Evolutionary conservation across 1,139 yeast genomes (phyloP), one percentile per base, ranked within the genome.

Genomic region (Blastobotrys malaysiensis): DNA sequence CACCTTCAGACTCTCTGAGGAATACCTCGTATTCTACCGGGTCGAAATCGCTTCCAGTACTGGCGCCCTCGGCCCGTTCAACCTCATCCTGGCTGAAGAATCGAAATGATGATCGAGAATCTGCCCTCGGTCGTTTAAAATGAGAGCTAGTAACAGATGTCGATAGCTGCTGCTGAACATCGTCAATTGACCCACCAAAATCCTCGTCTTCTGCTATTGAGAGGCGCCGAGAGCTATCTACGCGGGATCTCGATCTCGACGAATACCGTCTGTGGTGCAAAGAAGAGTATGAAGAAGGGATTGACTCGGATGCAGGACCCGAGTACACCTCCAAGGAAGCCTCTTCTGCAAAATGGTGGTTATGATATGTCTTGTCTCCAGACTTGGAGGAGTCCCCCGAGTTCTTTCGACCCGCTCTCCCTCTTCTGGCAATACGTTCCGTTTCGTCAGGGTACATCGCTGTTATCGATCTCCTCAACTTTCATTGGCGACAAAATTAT

Each of bases 261-360:
- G 64, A 65, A 59, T 53, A 68, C 63, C 65, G 65, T 72, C 68
- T 80, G 63, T 88, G 95, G 67, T 89, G 97, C 67, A 91, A 88
- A 1, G 96, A 82, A 1, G 95, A 82, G 61, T 89, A 86, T 0
- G 97, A 88, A 21, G 96, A 86, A 0, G 99, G 98, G 46, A 91
- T 84, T 44, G 88, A 82, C 63, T 88, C 96, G 5, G 91, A 83
- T 0, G 89, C 88, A 0, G 96, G 97, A 45, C 98, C 98, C 4
- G 95, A 85, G 70, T 80, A 91, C 73, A 89, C 84, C 69, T 91
- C 97, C 48, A 79, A 71, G 9, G 71, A 67, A 1, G 74, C 73
- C 46, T 67, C 68, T 58, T 70, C 76, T 19, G 57, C 63, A 52
- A 63, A 62, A 21, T 60, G 59, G 18, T 57, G 49, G 31, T 48